Evolutionary conservation across 257 asterid species (phyloP).

Genomic region (Mentha longifolia): DNA sequence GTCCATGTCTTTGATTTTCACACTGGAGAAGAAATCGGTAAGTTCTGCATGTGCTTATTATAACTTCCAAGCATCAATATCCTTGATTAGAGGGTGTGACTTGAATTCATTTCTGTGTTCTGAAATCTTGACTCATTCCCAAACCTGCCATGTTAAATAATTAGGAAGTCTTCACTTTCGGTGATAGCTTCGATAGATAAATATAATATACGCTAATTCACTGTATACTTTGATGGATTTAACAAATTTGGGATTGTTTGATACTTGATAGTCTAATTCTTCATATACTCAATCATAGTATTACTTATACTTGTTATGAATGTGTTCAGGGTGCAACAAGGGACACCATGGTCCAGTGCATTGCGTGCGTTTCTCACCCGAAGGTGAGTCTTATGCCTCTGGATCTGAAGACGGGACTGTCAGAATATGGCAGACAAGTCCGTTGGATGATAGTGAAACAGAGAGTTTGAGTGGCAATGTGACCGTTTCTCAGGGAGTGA

Average conservation of each 20-base stretch:
- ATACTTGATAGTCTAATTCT: too few relatives aligned
- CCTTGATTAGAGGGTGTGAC: not conserved
- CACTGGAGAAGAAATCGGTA: slow-evolving; percentile 83
- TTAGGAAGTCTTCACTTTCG: not conserved
- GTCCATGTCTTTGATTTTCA: slow-evolving; percentile 78
- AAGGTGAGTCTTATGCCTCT: slow-evolving; percentile 93
- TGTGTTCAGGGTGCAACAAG: slow-evolving; percentile 81
- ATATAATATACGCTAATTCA: too few relatives aligned
- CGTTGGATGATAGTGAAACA: slow-evolving; percentile 47
- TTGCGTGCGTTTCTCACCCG: slow-evolving; percentile 91
- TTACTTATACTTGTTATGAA: not conserved
- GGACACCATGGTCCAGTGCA: slow-evolving; percentile 99
- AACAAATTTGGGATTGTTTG: too few relatives aligned
- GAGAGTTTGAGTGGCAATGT: slow-evolving; percentile 47
- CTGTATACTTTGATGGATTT: too few relatives aligned
- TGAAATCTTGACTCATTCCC: not conserved
- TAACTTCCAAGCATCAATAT: not conserved
- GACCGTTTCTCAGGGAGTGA: slow-evolving; percentile 29
- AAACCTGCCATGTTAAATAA: not conserved
- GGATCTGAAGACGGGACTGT: slow-evolving; percentile 99
- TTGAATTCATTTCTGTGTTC: not conserved
- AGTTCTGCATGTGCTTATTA: slow-evolving; percentile 8
- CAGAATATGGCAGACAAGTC: slow-evolving; percentile 89
- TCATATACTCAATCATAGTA: too few relatives aligned
- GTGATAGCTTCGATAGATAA: too few relatives aligned